Percentiles rank a stretch among this genome's conserved stretches.
Evolutionary conservation across 1,284 basidiomycete genomes (phyloP).

Genomic region (Rhizoctonia solani): DNA sequence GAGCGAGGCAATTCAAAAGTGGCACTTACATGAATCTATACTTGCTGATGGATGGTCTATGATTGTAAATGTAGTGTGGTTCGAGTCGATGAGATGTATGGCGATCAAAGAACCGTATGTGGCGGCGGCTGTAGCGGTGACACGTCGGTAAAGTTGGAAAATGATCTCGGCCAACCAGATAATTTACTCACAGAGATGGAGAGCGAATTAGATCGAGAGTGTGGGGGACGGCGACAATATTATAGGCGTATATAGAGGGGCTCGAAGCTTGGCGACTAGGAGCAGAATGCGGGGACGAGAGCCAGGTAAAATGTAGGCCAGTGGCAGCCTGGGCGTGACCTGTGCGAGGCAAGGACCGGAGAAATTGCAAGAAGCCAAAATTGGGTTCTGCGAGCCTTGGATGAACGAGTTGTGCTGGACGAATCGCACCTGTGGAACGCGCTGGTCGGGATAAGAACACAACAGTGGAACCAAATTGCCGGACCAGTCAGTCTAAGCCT

Average conservation of each 20-base stretch:
- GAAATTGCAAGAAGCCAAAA: conserved; percentile 1
- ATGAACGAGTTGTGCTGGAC: conserved; percentile 2
- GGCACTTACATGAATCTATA: conserved; percentile 1
- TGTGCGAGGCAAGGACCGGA: conserved; percentile 17
- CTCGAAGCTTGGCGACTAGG: neutral
- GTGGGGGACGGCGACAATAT: conserved; percentile 33
- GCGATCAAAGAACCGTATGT: conserved; percentile 1
- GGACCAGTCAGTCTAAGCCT: conserved; percentile 17
- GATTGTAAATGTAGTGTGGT: conserved; percentile 4
- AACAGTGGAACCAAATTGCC: conserved; percentile 1
- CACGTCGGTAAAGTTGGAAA: neutral
- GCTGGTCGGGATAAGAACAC: neutral
- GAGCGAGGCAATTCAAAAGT: neutral
- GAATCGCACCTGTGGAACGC: conserved; percentile 26
- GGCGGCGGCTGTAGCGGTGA: neutral
- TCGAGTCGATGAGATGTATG: neutral
- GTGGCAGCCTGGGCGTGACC: too few relatives aligned
- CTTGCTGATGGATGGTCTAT: too few relatives aligned
- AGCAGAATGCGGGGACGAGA: conserved; percentile 13
- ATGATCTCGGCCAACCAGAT: neutral
- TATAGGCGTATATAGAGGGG: conserved; percentile 17
- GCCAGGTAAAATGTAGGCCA: too few relatives aligned
- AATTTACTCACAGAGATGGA: conserved; percentile 13
- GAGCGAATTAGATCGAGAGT: conserved; percentile 7
- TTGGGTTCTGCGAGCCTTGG: neutral